Conservation (phyloP, 176 grass and related monocot genomes). For the Hordeum marinum region DNA sequence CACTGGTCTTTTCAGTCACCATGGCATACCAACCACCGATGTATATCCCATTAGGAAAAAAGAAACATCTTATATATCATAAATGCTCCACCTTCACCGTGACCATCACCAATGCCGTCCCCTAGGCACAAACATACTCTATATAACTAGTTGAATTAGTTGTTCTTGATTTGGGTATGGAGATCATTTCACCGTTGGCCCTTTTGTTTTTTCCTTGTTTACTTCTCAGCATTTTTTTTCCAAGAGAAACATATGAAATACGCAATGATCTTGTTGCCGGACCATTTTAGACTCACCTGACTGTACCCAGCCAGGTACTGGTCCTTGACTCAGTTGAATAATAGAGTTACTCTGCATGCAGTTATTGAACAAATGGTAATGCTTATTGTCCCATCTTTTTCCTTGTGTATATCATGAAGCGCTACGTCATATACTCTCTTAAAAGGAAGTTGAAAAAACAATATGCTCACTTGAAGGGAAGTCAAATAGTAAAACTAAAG, state of each 20-base stretch:
- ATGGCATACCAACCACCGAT: background rate
- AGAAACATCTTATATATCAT: background rate
- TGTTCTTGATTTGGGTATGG: constrained; percentile 87
- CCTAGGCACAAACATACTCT: background rate
- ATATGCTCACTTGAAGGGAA: constrained; percentile 80
- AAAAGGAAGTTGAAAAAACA: constrained; percentile 84
- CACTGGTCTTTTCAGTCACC: background rate
- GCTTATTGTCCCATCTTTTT: background rate
- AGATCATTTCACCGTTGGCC: background rate
- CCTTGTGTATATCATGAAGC: constrained; percentile 27
- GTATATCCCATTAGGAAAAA: too few relatives aligned
- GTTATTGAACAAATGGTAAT: background rate
- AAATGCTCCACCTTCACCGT: background rate
- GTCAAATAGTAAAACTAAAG: constrained; percentile 87
- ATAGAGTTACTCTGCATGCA: background rate
- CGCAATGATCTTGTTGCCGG: constrained; percentile 94
- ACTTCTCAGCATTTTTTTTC: constrained; percentile 30
- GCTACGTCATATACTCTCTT: constrained; percentile 89
- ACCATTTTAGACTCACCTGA: constrained; percentile 84
- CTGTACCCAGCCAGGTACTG: constrained; percentile 84
- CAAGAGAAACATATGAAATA: constrained; percentile 93
- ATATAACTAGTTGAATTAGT: constrained; percentile 53
- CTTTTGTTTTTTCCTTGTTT: constrained; percentile 16
- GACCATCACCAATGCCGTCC: too few relatives aligned
- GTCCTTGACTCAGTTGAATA: constrained; percentile 17